These are phyloP conservation scores for Colletotrichum spinosum DNA, from an alignment of 2,329 filamentous ascomycete genomes.

Conservation along the genomic window DNA sequence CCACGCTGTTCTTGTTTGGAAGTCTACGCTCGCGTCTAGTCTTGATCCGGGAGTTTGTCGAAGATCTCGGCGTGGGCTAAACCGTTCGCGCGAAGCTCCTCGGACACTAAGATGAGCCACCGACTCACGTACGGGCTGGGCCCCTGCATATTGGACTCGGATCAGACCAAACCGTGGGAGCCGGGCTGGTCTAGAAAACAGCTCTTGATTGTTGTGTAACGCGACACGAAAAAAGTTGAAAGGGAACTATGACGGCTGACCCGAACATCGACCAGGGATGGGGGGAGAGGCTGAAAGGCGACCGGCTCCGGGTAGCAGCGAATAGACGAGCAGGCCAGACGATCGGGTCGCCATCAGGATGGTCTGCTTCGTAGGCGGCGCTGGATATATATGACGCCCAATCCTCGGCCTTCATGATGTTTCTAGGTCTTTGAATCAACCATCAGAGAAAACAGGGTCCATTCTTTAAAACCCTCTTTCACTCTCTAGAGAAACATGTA, in stretches of 20 bases:
- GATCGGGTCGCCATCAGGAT: background rate
- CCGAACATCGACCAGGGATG: too few species aligned
- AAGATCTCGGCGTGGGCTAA: conserved; percentile 4
- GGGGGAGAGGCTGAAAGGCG: background rate
- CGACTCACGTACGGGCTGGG: conserved; percentile 7
- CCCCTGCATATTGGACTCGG: background rate
- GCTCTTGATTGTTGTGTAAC: background rate
- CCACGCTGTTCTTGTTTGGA: too few species aligned
- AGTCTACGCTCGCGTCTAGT: background rate
- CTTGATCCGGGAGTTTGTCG: background rate
- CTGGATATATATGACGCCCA: background rate
- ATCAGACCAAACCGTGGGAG: conserved; percentile 4
- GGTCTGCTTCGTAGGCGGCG: background rate
- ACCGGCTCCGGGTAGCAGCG: conserved; percentile 7
- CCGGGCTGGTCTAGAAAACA: background rate
- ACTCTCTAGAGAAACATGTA: background rate
- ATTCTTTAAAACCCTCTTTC: conserved; percentile 10
- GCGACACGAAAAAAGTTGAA: background rate
- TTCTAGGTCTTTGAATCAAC: background rate
- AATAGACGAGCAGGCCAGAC: conserved; percentile 4
- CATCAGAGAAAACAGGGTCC: background rate
- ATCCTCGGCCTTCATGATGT: background rate
- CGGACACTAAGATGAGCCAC: conserved; percentile 2
- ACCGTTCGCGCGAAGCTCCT: background rate
- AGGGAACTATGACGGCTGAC: conserved; percentile 4